Percentiles rank a stretch among this genome's conserved stretches.
These are phyloP conservation scores for Phytophthora chlamydospora DNA, from an alignment of 352 stramenopile genomes.

Conservation along the genomic window DNA sequence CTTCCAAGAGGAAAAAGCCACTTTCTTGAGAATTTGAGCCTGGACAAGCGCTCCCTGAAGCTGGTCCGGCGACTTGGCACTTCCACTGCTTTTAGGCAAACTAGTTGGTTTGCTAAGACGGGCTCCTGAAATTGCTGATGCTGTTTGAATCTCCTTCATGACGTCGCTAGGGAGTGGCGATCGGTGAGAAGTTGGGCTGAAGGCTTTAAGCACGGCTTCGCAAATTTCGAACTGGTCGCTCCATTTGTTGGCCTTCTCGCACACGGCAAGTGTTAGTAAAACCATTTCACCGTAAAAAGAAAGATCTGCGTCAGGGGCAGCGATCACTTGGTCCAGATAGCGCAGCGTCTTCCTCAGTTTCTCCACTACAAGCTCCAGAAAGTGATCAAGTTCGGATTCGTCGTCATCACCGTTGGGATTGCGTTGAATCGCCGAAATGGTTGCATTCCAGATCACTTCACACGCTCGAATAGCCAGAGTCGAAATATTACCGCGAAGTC, in stretches of 20 bases:
- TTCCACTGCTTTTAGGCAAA: constrained; percentile 17
- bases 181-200: constrained; percentile 21
- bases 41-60: constrained; percentile 52
- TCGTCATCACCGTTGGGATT: constrained; percentile 24
- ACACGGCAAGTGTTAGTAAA: constrained; percentile 57
- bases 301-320: constrained; percentile 3
- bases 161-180: constrained; percentile 24
- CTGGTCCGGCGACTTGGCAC: constrained; percentile 41
- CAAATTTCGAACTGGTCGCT: constrained; percentile 44
- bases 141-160: constrained; percentile 61
- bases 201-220: constrained; percentile 34
- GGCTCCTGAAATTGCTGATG: constrained; percentile 57
- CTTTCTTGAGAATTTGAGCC: constrained; percentile 69
- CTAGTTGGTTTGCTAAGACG: constrained; percentile 54
- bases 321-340: constrained; percentile 31
- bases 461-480: constrained; percentile 52
- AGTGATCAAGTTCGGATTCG: constrained; percentile 18
- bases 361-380: constrained; percentile 31
- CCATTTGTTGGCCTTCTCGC: constrained; percentile 58
- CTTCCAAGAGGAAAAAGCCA: constrained; percentile 67
- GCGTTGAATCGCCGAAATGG: constrained; percentile 40
- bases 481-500: constrained; percentile 14
- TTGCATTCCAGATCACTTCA: constrained; percentile 84
- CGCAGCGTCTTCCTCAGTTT: constrained; percentile 30
- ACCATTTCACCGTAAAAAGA: constrained; percentile 62